Conservation (phyloP, 164 flowering plant species). For the Euptelea pleiosperma region DNA sequence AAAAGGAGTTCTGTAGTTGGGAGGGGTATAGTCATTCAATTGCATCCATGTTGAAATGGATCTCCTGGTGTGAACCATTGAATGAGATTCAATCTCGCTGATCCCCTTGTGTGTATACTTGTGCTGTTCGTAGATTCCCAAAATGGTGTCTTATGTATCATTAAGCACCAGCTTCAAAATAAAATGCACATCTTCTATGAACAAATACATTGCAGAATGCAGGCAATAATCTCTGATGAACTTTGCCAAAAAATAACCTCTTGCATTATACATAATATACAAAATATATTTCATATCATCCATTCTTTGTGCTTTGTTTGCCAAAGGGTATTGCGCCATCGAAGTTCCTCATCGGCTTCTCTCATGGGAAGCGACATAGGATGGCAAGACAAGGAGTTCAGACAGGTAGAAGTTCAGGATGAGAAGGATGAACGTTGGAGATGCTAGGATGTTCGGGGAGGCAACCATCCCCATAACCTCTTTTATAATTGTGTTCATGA, state of each 20-base stretch:
- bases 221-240: too few relatives aligned
- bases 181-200: constrained; percentile 2
- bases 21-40: not conserved
- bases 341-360: not conserved
- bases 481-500: too few relatives aligned
- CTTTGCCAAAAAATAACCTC: not conserved
- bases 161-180: too few relatives aligned
- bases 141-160: too few relatives aligned
- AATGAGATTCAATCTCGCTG: not conserved
- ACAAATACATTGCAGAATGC: not conserved
- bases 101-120: not conserved
- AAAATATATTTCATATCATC: not conserved
- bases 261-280: constrained; percentile 8
- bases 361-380: not conserved
- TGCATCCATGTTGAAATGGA: not conserved
- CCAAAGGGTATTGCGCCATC: too few relatives aligned
- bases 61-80: not conserved
- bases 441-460: too few relatives aligned
- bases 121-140: not conserved
- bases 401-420: too few relatives aligned
- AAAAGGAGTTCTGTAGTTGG: not conserved
- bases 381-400: not conserved
- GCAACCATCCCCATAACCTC: too few relatives aligned
- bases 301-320: not conserved
- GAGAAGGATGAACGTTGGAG: too few relatives aligned